Evolutionary conservation across 2,329 filamentous ascomycete species (phyloP).

Genomic region (Colletotrichum karsti): DNA sequence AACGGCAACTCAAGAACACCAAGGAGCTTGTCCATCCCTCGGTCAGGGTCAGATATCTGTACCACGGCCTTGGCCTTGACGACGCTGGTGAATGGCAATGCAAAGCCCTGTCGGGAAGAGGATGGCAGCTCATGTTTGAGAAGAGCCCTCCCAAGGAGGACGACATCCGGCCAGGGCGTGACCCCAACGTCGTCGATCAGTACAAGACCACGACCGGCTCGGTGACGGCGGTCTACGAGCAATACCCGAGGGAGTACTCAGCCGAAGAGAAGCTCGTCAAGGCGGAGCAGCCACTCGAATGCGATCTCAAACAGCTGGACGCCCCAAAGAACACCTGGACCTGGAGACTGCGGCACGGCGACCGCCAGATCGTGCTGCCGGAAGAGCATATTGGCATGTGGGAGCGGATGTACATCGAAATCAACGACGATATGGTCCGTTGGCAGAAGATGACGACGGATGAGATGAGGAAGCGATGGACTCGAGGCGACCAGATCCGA

Average conservation of each 20-base stretch:
- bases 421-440: slow-evolving; percentile 26
- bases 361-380: not conserved
- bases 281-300: slow-evolving; percentile 25
- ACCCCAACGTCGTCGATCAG: not conserved
- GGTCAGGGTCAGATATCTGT: slow-evolving; percentile 41
- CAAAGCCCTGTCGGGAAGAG: slow-evolving; percentile 26
- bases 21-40: slow-evolving; percentile 41
- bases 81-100: slow-evolving; percentile 36
- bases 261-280: not conserved
- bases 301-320: slow-evolving; percentile 20
- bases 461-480: not conserved
- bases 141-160: not conserved
- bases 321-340: slow-evolving; percentile 12
- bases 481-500: not conserved
- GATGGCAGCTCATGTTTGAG: slow-evolving; percentile 21
- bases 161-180: not conserved
- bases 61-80: slow-evolving; percentile 37
- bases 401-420: slow-evolving; percentile 31
- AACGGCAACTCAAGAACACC: slow-evolving; percentile 4
- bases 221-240: slow-evolving; percentile 14
- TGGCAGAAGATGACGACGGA: slow-evolving; percentile 4
- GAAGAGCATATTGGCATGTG: slow-evolving; percentile 33
- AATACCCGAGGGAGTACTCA: not conserved
- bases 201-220: slow-evolving; percentile 15
- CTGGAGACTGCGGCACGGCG: slow-evolving; percentile 3